These are phyloP conservation scores for Leccinum rimulosum DNA, from an alignment of 768 basidiomycete species.

Conservation along the genomic window DNA sequence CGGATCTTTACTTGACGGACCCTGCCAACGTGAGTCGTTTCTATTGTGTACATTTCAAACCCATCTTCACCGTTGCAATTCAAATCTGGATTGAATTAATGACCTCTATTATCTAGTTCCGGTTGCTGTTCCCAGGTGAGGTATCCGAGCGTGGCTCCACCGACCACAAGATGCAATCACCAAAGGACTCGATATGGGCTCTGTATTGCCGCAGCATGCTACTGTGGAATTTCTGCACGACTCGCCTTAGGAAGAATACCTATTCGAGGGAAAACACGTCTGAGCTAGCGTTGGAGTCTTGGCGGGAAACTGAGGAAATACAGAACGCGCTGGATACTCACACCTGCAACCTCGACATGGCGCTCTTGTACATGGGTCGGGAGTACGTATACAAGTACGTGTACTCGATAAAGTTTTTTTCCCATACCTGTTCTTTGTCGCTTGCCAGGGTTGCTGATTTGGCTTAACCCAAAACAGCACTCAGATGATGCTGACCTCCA, in stretches of 20 bases:
- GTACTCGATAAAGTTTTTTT: conserved; percentile 3
- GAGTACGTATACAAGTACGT: conserved; percentile 77
- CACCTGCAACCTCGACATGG: conserved; percentile 66
- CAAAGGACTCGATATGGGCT: conserved; percentile 80
- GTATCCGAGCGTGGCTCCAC: conserved; percentile 49
- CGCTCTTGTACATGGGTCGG: conserved; percentile 61
- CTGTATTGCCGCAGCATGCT: conserved; percentile 81
- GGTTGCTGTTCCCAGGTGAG: conserved; percentile 76
- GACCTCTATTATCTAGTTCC: conserved; percentile 16
- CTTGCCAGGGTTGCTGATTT: conserved; percentile 12
- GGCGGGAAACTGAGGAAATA: conserved; percentile 63
- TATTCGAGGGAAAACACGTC: conserved; percentile 52
- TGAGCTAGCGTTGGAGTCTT: conserved; percentile 58
- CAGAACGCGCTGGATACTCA: conserved; percentile 68
- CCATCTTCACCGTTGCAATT: conserved; percentile 9
- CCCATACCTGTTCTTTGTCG: conserved; percentile 10
- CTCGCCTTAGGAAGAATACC: conserved; percentile 44
- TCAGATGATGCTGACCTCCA: conserved; percentile 61
- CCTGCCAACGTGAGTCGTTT: conserved; percentile 56
- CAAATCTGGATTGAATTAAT: conserved; percentile 9
- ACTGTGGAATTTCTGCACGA: conserved; percentile 67
- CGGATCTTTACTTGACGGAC: conserved; percentile 58
- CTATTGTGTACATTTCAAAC: neutral
- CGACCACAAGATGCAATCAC: conserved; percentile 45
- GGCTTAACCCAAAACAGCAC: conserved; percentile 41